Evolutionary conservation across 2,329 filamentous ascomycete genomes (phyloP).

Genomic region (Gliomastix tumulicola): DNA sequence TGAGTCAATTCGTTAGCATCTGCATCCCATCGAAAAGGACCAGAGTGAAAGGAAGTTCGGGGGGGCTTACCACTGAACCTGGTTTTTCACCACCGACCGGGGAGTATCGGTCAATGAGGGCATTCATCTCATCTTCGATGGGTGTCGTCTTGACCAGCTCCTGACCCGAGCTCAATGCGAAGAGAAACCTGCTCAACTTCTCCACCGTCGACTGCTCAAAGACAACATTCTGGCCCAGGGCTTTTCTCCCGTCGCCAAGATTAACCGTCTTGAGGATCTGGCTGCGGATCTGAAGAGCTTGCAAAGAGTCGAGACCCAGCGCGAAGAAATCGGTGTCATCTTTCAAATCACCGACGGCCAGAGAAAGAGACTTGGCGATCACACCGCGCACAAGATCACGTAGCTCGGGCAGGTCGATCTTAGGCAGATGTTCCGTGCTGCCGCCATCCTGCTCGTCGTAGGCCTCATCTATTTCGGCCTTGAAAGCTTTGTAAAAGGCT

Average conservation of each 20-base stretch:
- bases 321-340: conserved; percentile 50
- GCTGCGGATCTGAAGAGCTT: conserved; percentile 48
- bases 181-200: conserved; percentile 34
- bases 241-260: conserved; percentile 28
- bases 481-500: conserved; percentile 36
- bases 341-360: background rate
- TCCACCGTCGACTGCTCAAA: conserved; percentile 47
- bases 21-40: too few species aligned
- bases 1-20: too few species aligned
- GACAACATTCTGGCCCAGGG: conserved; percentile 49
- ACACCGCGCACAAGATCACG: conserved; percentile 22
- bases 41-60: too few species aligned
- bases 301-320: conserved; percentile 50
- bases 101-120: conserved; percentile 11
- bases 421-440: conserved; percentile 3
- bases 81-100: too few species aligned
- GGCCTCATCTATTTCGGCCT: conserved; percentile 30
- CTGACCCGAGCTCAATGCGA: conserved; percentile 28
- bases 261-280: conserved; percentile 44
- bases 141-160: conserved; percentile 9
- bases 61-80: conserved; percentile 8
- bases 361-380: conserved; percentile 8
- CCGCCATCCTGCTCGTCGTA: conserved; percentile 14
- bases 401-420: conserved; percentile 16
- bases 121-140: conserved; percentile 17